Evolutionary conservation across 148 eudicot species (phyloP).

Genomic region (Agrostemma githago): DNA sequence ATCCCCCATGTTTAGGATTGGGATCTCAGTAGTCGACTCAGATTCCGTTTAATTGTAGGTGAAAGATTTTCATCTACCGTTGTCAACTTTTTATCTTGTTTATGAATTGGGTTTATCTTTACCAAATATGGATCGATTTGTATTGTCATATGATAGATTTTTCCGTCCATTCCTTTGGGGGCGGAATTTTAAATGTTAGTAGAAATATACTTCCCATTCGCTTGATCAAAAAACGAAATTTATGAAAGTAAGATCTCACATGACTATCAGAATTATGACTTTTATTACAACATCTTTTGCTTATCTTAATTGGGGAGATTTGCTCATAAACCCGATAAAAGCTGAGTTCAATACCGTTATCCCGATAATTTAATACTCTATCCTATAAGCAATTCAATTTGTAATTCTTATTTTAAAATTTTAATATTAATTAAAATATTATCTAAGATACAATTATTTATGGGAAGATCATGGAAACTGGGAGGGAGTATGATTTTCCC

Average conservation of each 20-base stretch:
- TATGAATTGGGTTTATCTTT: not conserved
- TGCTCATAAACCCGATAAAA: not conserved
- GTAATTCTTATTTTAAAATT: too few species aligned
- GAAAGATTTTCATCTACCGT: too few species aligned
- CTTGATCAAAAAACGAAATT: too few species aligned
- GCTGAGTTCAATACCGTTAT: too few species aligned
- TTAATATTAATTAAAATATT: not conserved
- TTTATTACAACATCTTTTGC: not conserved
- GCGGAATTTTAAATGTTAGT: too few species aligned
- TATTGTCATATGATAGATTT: not conserved
- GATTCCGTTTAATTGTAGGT: slow-evolving; percentile 17
- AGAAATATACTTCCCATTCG: too few species aligned
- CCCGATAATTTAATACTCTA: too few species aligned
- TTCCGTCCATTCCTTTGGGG: too few species aligned
- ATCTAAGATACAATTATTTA: not conserved
- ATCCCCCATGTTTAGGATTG: slow-evolving; percentile 16
- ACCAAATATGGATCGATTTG: not conserved
- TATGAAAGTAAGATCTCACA: too few species aligned
- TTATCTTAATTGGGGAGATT: not conserved
- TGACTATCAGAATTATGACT: too few species aligned
- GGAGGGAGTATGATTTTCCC: not conserved
- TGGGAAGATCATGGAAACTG: too few species aligned
- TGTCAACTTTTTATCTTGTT: not conserved
- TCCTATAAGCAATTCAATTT: too few species aligned
- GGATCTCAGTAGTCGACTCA: slow-evolving; percentile 16